Evolutionary conservation across 192 early-diverging fungal genomes (phyloP).

Genomic region (Gigaspora rosea): DNA sequence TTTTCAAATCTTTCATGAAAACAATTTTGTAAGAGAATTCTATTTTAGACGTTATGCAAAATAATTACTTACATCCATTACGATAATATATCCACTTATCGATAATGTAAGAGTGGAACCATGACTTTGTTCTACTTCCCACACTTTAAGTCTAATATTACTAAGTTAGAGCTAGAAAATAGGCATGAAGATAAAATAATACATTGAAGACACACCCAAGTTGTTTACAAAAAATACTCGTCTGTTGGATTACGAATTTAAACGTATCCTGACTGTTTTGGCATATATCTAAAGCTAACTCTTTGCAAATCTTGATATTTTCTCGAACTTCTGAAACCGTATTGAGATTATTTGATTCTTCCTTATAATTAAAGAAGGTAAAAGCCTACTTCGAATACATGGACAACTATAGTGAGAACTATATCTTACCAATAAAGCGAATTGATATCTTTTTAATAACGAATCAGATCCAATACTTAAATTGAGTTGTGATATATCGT

Average conservation of each 20-base stretch:
- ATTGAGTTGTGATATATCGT: neutral
- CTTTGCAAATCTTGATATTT: conserved; percentile 20
- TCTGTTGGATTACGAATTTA: conserved; percentile 17
- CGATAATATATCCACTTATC: conserved; percentile 1
- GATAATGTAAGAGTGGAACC: neutral
- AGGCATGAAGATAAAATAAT: neutral
- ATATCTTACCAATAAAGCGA: neutral
- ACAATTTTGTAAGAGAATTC: too few species aligned
- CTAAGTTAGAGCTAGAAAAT: too few species aligned
- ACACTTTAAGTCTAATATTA: too few species aligned
- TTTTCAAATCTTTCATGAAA: too few species aligned
- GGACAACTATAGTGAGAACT: neutral
- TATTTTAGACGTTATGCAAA: too few species aligned
- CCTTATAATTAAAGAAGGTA: conserved; percentile 5
- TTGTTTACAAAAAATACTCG: neutral
- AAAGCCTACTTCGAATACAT: neutral
- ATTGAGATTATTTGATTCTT: conserved; percentile 2
- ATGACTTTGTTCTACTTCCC: too few species aligned
- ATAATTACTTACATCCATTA: conserved; percentile 17
- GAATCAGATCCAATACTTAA: too few species aligned
- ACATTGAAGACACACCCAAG: neutral
- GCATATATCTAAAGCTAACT: conserved; percentile 13
- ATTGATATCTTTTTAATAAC: neutral
- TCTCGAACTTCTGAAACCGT: conserved; percentile 13
- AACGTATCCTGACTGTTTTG: neutral